Evolutionary conservation across 495 filamentous ascomycete species (phyloP).

Genomic region (Aspergillus egyptiacus): DNA sequence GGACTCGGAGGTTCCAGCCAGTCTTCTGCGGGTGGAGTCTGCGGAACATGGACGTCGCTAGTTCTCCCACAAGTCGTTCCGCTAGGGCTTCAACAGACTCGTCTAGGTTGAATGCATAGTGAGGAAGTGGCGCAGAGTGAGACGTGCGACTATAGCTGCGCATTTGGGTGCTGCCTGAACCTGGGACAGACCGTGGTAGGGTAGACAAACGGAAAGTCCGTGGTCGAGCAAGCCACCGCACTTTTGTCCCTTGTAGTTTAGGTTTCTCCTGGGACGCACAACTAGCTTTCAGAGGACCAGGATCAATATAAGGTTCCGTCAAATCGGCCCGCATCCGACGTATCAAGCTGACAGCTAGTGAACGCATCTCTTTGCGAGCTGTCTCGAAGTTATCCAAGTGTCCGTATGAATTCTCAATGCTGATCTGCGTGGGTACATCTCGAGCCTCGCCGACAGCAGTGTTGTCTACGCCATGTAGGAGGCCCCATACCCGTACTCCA

Average conservation of each 20-base stretch:
- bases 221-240: constrained; percentile 61
- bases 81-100: constrained; percentile 52
- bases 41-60: constrained; percentile 62
- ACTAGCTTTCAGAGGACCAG: constrained; percentile 8
- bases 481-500: constrained; percentile 62
- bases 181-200: constrained; percentile 54
- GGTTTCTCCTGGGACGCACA: neutral
- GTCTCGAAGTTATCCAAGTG: constrained; percentile 56
- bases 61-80: constrained; percentile 63
- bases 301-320: constrained; percentile 43
- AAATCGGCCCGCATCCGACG: constrained; percentile 75
- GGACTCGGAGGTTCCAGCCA: constrained; percentile 71
- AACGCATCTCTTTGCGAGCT: constrained; percentile 56
- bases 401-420: constrained; percentile 86
- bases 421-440: constrained; percentile 79
- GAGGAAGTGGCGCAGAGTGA: constrained; percentile 59
- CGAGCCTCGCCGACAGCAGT: constrained; percentile 64
- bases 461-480: constrained; percentile 66
- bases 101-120: constrained; percentile 60
- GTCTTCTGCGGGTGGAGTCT: constrained; percentile 62
- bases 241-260: constrained; percentile 1
- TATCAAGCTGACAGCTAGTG: constrained; percentile 63
- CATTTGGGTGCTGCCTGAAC: constrained; percentile 44
- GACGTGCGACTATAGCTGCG: constrained; percentile 59
- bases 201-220: constrained; percentile 74